Evolutionary conservation across 345 rosid species (phyloP).

Genomic region (Firmiana major): DNA sequence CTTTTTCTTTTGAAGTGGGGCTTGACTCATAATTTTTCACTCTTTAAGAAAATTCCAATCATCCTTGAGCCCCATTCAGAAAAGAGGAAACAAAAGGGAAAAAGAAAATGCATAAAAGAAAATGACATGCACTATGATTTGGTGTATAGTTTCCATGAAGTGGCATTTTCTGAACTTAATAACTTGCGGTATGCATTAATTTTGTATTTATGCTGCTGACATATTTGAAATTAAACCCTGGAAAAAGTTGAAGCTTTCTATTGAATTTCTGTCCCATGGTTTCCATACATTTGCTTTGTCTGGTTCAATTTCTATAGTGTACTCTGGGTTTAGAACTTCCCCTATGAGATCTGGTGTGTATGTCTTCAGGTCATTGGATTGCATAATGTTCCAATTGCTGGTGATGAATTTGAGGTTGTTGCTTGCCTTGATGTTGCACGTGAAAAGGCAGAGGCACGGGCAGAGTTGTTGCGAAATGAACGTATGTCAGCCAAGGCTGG

Average conservation of each 20-base stretch:
- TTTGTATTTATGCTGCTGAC: neutral
- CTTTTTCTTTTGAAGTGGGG: neutral
- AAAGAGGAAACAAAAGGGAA: too few relatives aligned
- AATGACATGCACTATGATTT: neutral
- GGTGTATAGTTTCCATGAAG: neutral
- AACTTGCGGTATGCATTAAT: neutral
- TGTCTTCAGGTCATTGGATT: constrained; percentile 79
- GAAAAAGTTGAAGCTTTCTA: neutral
- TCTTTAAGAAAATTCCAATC: neutral
- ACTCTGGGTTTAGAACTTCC: neutral
- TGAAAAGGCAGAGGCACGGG: constrained; percentile 75
- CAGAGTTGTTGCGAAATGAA: constrained; percentile 61
- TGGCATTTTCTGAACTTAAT: neutral
- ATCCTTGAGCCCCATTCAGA: neutral
- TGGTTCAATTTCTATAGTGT: neutral
- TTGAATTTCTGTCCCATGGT: neutral
- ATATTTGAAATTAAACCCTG: neutral
- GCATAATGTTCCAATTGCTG: constrained; percentile 80
- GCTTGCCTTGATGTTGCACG: constrained; percentile 83
- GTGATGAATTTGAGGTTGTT: constrained; percentile 90
- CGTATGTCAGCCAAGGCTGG: constrained; percentile 92
- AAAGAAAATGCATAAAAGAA: neutral
- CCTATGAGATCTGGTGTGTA: constrained; percentile 11
- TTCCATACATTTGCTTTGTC: neutral
- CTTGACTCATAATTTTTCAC: neutral